A percentile compares a stretch with the other conserved stretches of the same genome.
Evolutionary conservation across 202 grass and related monocot genomes (phyloP).

Genomic region (Panicum hallii): DNA sequence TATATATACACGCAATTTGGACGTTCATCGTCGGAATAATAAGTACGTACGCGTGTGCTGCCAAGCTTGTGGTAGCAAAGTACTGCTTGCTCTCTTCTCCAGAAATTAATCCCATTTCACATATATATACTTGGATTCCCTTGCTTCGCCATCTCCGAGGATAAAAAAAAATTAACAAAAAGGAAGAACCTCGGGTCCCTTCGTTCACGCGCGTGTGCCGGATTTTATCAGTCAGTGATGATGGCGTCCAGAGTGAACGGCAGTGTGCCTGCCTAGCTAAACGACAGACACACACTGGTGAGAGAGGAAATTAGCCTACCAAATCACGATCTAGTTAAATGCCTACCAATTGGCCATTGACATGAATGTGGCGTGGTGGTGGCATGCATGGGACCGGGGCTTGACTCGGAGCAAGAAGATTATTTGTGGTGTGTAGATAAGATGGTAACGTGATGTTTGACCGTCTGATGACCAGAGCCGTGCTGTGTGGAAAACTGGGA

Average conservation of each 20-base stretch:
- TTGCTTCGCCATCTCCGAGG: background rate
- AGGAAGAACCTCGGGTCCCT: background rate
- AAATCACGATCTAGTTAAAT: slow-evolving; percentile 20
- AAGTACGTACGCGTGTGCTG: background rate
- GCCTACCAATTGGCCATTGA: background rate
- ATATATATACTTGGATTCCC: background rate
- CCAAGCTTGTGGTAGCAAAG: background rate
- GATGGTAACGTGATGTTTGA: background rate
- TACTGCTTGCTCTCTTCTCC: background rate
- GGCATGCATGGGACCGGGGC: slow-evolving; percentile 7
- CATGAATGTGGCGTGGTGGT: background rate
- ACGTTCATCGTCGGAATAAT: background rate
- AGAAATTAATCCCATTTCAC: no score
- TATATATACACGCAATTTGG: background rate
- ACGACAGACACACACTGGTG: background rate
- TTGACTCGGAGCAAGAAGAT: slow-evolving; percentile 5
- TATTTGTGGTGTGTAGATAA: slow-evolving; percentile 7
- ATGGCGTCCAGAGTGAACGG: background rate
- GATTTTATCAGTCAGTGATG: background rate
- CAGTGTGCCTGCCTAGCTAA: background rate
- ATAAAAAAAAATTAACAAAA: background rate
- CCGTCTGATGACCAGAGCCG: background rate
- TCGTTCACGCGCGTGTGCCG: background rate
- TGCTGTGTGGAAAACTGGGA: background rate
- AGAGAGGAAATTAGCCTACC: background rate